phyloP scores from a whole-genome alignment of 495 filamentous ascomycete species.

The Monascus purpureus region DNA sequence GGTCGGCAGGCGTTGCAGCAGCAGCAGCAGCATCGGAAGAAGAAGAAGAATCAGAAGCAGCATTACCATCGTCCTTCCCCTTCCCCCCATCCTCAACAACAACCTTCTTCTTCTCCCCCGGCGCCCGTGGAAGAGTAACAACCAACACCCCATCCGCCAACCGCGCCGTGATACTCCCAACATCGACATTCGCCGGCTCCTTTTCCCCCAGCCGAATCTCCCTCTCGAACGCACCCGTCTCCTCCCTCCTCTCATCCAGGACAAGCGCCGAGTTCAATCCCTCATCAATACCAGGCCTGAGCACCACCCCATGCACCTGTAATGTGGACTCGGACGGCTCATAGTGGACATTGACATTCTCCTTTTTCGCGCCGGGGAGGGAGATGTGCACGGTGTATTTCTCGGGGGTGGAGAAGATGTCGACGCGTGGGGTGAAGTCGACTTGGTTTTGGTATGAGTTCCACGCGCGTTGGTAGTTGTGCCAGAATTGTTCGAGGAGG shows the following conservation, averaged over 20 bases:
- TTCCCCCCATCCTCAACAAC: conserved; percentile 18
- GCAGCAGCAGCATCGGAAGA: too few species aligned
- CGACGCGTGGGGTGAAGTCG: conserved; percentile 51
- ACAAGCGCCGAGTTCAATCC: conserved; percentile 52
- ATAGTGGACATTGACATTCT: conserved; percentile 64
- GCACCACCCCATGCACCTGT: conserved; percentile 53
- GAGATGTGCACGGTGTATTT: conserved; percentile 57
- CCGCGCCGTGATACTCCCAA: conserved; percentile 53
- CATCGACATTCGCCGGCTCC: conserved; percentile 48
- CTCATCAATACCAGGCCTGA: conserved; percentile 54
- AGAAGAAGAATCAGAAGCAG: too few species aligned
- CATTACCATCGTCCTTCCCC: too few species aligned
- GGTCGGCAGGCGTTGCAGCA: too few species aligned
- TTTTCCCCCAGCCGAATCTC: conserved; percentile 44
- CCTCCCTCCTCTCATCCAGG: conserved; percentile 43
- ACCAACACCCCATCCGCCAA: conserved; percentile 54
- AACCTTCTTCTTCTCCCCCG: too few species aligned
- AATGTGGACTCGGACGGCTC: conserved; percentile 52
- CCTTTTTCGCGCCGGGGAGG: conserved; percentile 62
- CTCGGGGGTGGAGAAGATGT: conserved; percentile 55
- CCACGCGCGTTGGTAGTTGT: conserved; percentile 3
- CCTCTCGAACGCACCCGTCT: conserved; percentile 60
- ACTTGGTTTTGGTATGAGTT: conserved; percentile 12
- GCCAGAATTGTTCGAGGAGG: conserved; percentile 10
- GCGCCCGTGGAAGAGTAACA: conserved; percentile 53